Conservation (phyloP, 495 filamentous ascomycete genomes). For the Hypoxylon perforatum region DNA sequence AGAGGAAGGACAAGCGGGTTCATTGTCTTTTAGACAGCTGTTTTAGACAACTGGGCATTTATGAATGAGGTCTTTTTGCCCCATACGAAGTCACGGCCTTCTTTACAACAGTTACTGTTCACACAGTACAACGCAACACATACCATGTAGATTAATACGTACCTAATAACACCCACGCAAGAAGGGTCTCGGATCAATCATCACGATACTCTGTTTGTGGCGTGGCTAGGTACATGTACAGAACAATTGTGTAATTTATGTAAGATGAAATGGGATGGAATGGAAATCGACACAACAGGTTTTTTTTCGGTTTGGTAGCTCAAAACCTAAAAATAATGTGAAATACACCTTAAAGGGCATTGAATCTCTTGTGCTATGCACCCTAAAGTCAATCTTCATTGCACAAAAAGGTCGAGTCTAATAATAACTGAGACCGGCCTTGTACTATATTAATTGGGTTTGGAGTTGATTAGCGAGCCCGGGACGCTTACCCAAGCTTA, state of each 20-base stretch:
- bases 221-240: background rate
- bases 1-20: constrained; percentile 34
- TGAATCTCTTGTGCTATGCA: no score
- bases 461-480: constrained; percentile 9
- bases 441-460: constrained; percentile 14
- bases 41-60: constrained; percentile 27
- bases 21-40: constrained; percentile 31
- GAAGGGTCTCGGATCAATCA: constrained; percentile 16
- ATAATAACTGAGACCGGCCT: constrained; percentile 15
- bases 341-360: background rate
- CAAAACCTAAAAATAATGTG: background rate
- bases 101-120: constrained; percentile 21
- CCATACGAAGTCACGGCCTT: constrained; percentile 41
- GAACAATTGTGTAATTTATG: no score
- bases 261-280: no score
- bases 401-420: background rate
- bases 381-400: no score
- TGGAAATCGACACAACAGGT: no score
- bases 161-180: constrained; percentile 24
- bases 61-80: constrained; percentile 14
- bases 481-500: no score
- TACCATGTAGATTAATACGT: constrained; percentile 38
- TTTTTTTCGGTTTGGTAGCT: no score
- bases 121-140: no score
- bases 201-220: background rate